A percentile compares a stretch with the other conserved stretches of the same genome.
These are phyloP conservation scores for Colletotrichum sidae DNA, from an alignment of 2,329 filamentous ascomycete species.

Conservation along the genomic window DNA sequence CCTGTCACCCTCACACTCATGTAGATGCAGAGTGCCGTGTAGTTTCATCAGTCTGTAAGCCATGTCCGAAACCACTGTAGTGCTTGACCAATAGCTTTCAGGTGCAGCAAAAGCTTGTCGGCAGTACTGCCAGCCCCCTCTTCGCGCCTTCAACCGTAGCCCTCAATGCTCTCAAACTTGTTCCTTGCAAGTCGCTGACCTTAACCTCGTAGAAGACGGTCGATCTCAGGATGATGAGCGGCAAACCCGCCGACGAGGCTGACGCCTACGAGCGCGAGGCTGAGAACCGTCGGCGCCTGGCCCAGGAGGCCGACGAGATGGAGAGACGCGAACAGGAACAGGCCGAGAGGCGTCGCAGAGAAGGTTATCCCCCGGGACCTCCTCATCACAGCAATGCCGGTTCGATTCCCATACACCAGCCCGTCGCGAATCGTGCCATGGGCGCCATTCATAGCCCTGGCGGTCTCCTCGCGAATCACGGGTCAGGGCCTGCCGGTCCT, in stretches of 20 bases:
- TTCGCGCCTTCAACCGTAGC: conserved; percentile 24
- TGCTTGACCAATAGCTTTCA: background rate
- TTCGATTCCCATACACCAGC: conserved; percentile 93
- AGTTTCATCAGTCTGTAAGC: conserved; percentile 37
- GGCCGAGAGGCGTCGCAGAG: conserved; percentile 70
- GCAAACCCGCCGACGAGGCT: conserved; percentile 37
- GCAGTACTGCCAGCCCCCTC: conserved; percentile 29
- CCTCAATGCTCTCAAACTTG: background rate
- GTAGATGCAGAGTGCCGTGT: conserved; percentile 18
- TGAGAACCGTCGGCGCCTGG: conserved; percentile 38
- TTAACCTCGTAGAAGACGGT: conserved; percentile 19
- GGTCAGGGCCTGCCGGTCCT: conserved; percentile 69
- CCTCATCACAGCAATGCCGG: conserved; percentile 89
- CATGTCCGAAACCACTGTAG: background rate
- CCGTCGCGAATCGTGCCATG: conserved; percentile 83
- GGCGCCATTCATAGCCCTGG: conserved; percentile 93
- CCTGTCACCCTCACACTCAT: conserved; percentile 18
- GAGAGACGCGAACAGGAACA: conserved; percentile 74
- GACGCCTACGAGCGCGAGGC: conserved; percentile 47
- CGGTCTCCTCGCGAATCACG: conserved; percentile 83
- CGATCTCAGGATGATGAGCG: conserved; percentile 38
- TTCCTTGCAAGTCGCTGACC: conserved; percentile 14
- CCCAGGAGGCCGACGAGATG: conserved; percentile 54
- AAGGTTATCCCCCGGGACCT: conserved; percentile 73
- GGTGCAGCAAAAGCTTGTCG: conserved; percentile 29